These are phyloP conservation scores for Ustilago crameri DNA, from an alignment of 1,284 basidiomycete genomes.

Conservation along the genomic window DNA sequence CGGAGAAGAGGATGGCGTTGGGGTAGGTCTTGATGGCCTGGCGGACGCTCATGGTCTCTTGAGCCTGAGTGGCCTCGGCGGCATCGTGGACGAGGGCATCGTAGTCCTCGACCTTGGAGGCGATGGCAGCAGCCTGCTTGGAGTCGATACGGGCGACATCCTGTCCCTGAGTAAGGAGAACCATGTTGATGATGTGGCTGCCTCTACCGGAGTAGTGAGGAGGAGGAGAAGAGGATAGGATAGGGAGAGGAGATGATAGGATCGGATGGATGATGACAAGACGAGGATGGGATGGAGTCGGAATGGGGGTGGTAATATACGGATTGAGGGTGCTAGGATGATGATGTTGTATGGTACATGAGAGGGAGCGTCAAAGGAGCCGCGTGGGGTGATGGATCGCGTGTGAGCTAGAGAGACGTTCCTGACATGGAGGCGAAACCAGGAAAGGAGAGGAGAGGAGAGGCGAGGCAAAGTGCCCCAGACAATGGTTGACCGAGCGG, in stretches of 20 bases:
- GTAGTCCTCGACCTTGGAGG: slow-evolving; percentile 59
- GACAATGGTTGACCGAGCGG: slow-evolving; percentile 3
- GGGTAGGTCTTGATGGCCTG: slow-evolving; percentile 70
- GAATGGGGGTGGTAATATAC: slow-evolving; percentile 31
- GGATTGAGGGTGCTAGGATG: slow-evolving; percentile 9
- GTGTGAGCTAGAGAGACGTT: slow-evolving; percentile 1
- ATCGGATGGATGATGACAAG: slow-evolving; percentile 10
- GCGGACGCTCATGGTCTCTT: slow-evolving; percentile 69
- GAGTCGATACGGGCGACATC: slow-evolving; percentile 57
- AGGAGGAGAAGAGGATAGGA: slow-evolving; percentile 3
- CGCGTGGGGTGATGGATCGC: background rate
- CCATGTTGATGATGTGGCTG: slow-evolving; percentile 17
- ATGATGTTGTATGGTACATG: no score
- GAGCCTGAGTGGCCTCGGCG: slow-evolving; percentile 64
- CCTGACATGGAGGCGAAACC: slow-evolving; percentile 2
- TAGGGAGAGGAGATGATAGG: slow-evolving; percentile 3
- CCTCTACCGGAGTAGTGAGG: background rate
- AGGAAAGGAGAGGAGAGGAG: no score
- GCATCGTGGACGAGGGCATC: slow-evolving; percentile 68
- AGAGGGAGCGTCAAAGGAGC: background rate
- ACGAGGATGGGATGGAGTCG: background rate
- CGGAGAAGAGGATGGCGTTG: slow-evolving; percentile 70
- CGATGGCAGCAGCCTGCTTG: slow-evolving; percentile 51
- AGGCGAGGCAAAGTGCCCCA: slow-evolving; percentile 1
- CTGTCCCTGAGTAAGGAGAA: slow-evolving; percentile 12